Conservation (phyloP, 202 grass and related monocot species). For the Schoenoplectus triqueter region DNA sequence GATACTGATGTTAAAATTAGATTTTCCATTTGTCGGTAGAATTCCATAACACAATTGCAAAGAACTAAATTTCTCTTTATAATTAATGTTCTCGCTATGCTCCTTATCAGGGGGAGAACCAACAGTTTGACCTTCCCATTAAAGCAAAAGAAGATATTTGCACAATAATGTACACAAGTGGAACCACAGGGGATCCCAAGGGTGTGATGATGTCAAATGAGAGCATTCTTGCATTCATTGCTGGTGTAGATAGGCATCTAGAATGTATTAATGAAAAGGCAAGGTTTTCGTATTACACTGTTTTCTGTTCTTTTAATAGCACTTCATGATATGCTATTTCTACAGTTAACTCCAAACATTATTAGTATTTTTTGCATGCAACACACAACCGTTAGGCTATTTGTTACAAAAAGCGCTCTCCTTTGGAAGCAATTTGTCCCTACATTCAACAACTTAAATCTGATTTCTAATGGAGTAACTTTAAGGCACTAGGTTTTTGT, state of each 20-base stretch:
- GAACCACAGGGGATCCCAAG: conserved; percentile 96
- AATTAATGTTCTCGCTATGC: conserved; percentile 15
- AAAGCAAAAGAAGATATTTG: conserved; percentile 83
- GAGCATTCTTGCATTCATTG: conserved; percentile 77
- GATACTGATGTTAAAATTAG: background rate
- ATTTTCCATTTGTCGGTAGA: conserved; percentile 14
- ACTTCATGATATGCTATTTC: background rate
- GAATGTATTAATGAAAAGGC: conserved; percentile 63
- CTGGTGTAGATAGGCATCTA: conserved; percentile 77
- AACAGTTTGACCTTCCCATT: conserved; percentile 75
- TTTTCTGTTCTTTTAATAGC: conserved; percentile 6
- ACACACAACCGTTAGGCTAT: conserved; percentile 16
- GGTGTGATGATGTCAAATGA: conserved; percentile 95
- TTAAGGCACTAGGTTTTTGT: background rate
- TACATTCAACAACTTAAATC: background rate
- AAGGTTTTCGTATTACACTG: conserved; percentile 28
- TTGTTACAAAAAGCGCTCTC: conserved; percentile 24
- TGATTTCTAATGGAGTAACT: background rate
- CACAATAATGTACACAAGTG: conserved; percentile 98
- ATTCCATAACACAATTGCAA: background rate
- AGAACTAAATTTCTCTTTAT: conserved; percentile 8
- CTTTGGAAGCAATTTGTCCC: background rate
- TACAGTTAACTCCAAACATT: conserved; percentile 8
- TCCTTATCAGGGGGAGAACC: conserved; percentile 55
- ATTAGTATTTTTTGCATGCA: background rate